These are phyloP conservation scores for Lichtheimia ornata DNA, from an alignment of 371 early-diverging fungal species.

Conservation along the genomic window DNA sequence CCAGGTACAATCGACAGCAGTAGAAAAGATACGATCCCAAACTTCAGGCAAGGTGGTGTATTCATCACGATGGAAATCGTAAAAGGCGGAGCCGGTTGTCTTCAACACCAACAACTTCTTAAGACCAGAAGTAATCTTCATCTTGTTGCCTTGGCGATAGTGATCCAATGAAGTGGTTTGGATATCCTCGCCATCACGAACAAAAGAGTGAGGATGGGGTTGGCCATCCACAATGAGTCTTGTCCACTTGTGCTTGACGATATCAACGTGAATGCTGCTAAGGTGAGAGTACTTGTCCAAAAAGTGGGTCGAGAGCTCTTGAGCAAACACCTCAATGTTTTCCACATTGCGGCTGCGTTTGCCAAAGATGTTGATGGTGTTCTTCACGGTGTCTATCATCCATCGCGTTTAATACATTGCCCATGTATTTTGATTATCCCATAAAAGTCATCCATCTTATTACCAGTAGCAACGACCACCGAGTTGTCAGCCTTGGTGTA, in stretches of 20 bases:
- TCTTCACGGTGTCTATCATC: conserved; percentile 71
- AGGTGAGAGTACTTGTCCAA: conserved; percentile 75
- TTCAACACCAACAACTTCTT: conserved; percentile 69
- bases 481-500: conserved; percentile 85
- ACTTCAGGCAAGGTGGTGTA: conserved; percentile 78
- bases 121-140: conserved; percentile 63
- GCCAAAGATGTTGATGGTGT: conserved; percentile 79
- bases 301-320: conserved; percentile 71
- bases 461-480: conserved; percentile 41
- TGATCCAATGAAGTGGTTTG: conserved; percentile 64
- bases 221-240: conserved; percentile 71
- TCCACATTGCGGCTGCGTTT: conserved; percentile 72
- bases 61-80: conserved; percentile 74
- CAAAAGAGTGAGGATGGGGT: conserved; percentile 79
- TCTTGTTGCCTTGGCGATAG: conserved; percentile 53
- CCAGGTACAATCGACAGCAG: conserved; percentile 75
- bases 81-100: conserved; percentile 84
- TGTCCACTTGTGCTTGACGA: conserved; percentile 78
- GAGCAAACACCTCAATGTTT: conserved; percentile 75
- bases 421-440: too few species aligned
- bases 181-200: conserved; percentile 77
- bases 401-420: too few species aligned
- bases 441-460: too few species aligned
- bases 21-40: conserved; percentile 83
- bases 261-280: conserved; percentile 67